Evolutionary conservation across 1,284 basidiomycete genomes (phyloP).

Genomic region (Ceratobasidium sp.): DNA sequence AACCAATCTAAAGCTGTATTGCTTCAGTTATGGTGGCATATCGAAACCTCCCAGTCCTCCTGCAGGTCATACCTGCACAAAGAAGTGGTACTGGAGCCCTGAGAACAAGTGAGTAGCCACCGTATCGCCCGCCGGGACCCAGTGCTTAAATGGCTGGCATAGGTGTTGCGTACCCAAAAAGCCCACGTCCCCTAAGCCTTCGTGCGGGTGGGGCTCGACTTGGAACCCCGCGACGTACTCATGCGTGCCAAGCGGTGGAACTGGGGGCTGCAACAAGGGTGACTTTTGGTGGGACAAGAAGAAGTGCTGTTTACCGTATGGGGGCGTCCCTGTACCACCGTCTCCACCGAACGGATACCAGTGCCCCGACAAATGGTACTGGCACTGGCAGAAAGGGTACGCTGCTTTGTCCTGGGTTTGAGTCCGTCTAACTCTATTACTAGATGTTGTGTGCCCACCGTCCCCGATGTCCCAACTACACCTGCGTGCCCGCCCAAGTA

Average conservation of each 20-base stretch:
- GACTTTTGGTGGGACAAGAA: slow-evolving; percentile 34
- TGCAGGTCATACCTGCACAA: slow-evolving; percentile 6
- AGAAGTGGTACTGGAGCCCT: slow-evolving; percentile 26
- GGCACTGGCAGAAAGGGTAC: slow-evolving; percentile 5
- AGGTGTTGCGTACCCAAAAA: slow-evolving; percentile 26
- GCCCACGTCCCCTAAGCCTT: slow-evolving; percentile 8
- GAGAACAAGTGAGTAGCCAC: slow-evolving; percentile 7
- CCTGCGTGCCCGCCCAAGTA: slow-evolving; percentile 28
- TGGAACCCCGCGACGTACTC: slow-evolving; percentile 17
- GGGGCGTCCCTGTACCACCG: slow-evolving; percentile 19
- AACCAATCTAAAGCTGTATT: background rate
- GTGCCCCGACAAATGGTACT: slow-evolving; percentile 34
- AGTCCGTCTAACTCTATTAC: background rate
- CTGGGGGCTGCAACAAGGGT: slow-evolving; percentile 26
- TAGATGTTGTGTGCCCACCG: slow-evolving; percentile 24
- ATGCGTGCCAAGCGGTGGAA: slow-evolving; percentile 15
- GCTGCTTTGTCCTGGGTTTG: background rate
- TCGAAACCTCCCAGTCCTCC: slow-evolving; percentile 14
- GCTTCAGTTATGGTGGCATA: slow-evolving; percentile 13
- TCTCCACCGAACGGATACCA: slow-evolving; percentile 17
- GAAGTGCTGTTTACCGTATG: slow-evolving; percentile 24
- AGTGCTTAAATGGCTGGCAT: background rate
- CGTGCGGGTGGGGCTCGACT: slow-evolving; percentile 7
- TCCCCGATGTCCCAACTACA: slow-evolving; percentile 11
- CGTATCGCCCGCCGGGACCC: no score